These are phyloP conservation scores for Cadophora luteo-olivacea DNA, from an alignment of 2,329 filamentous ascomycete genomes.

Conservation along the genomic window DNA sequence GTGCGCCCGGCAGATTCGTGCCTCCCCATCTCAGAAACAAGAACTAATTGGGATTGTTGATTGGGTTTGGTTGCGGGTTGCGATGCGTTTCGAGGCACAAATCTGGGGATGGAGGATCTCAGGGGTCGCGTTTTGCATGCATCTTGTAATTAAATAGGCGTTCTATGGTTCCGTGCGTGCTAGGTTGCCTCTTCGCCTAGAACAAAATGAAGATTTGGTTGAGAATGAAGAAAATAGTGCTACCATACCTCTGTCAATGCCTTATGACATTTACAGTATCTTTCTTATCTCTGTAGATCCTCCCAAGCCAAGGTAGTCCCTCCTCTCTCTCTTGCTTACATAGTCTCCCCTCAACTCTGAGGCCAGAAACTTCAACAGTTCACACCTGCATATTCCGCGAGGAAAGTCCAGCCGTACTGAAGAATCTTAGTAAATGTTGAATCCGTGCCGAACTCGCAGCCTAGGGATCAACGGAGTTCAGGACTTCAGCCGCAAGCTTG, in stretches of 20 bases:
- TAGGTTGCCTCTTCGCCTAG: slow-evolving; percentile 21
- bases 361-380: too few relatives aligned
- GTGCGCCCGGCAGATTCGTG: slow-evolving; percentile 65
- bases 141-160: slow-evolving; percentile 23
- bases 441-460: background rate
- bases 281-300: background rate
- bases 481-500: background rate
- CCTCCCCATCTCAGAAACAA: slow-evolving; percentile 54
- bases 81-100: slow-evolving; percentile 11
- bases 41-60: slow-evolving; percentile 10
- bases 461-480: background rate
- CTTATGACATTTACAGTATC: background rate
- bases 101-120: slow-evolving; percentile 11
- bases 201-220: slow-evolving; percentile 14
- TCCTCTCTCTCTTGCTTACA: background rate
- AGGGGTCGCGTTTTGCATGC: slow-evolving; percentile 12
- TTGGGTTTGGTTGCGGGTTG: slow-evolving; percentile 6
- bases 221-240: slow-evolving; percentile 9
- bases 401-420: background rate
- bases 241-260: background rate
- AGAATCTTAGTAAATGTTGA: background rate
- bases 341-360: too few relatives aligned
- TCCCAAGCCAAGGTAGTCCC: background rate
- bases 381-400: too few relatives aligned
- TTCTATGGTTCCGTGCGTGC: slow-evolving; percentile 17